Base-by-base conservation (phyloP, 2,329 filamentous ascomycete genomes). In the Fusarium acutatum region DNA sequence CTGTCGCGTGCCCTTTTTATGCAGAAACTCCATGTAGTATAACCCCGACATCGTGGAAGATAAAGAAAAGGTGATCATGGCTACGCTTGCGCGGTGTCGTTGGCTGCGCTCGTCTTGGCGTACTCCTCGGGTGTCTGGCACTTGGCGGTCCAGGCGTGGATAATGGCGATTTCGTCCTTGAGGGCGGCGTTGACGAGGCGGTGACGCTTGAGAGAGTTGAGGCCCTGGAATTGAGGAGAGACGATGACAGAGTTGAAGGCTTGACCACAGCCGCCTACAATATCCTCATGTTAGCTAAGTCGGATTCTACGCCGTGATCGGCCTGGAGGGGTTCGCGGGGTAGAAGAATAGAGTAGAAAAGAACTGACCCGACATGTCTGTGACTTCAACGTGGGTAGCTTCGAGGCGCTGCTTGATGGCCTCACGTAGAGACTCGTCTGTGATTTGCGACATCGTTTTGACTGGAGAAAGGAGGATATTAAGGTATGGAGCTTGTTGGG, bases 91-190 rank as follows among this genome's bases (percentile, higher is more conserved):
- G 69, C 54, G 44, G 69, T 57, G 30, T 75, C 66, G 53, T 44
- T 61, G 35, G 74, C 61, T 34, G 60, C 66, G 32, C 56, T 70
- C 30, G 82, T 82, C 76, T 80, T 82, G 84, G 94, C 90, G 91
- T 93, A 97, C 85, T 98, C 94, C 78, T 95, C 94, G 1, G 94
- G 94, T 14, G 95, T 98, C 85, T 95, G 93, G 82, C 95, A 97
- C 84, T 95, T 97, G 34, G 95, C 94, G 63, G 94, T 97, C 95
- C 95, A 98, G 43, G 95, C 95, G 85, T 98, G 95, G 77, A 98
- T 97, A 73, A 89, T 90, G 22, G 94, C 93, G 81, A 98, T 97
- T 84, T 98, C 95, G 52, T 92, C 89, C 85, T 95, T 96, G 77
- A 98, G 86, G 10, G 91, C 91, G 22, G 88, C 88, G 83, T 98